Conservation (phyloP, 1,284 basidiomycete genomes). For the Pisolithus thermaeus region DNA sequence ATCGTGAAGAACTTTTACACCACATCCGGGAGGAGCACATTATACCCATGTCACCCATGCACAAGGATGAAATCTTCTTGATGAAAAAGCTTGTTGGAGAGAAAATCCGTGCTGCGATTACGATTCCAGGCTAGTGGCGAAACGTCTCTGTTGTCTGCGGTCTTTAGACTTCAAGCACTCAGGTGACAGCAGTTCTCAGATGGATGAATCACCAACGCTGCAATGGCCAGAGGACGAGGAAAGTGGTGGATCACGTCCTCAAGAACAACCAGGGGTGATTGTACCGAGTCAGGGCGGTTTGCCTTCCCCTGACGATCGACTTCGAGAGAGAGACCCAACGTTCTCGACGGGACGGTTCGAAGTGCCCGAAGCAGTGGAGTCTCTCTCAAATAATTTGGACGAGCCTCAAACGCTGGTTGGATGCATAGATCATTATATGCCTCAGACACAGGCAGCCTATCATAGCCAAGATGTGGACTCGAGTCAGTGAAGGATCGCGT, state of each 20-base stretch:
- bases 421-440: conserved; percentile 19
- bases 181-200: too few species aligned
- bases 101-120: conserved; percentile 28
- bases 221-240: too few species aligned
- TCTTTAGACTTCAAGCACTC: neutral
- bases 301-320: neutral
- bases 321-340: neutral
- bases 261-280: neutral
- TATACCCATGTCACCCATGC: conserved; percentile 30
- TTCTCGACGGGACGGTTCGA: neutral
- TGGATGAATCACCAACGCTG: too few species aligned
- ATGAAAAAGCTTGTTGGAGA: conserved; percentile 27
- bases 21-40: conserved; percentile 48
- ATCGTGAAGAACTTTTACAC: conserved; percentile 31
- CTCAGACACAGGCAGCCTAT: conserved; percentile 51
- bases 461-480: conserved; percentile 33
- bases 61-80: conserved; percentile 22
- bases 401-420: conserved; percentile 16
- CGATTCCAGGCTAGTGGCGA: conserved; percentile 17
- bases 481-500: conserved; percentile 12
- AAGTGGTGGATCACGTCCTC: too few species aligned
- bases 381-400: neutral
- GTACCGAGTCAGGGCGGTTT: neutral
- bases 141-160: neutral
- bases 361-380: neutral